Percentiles rank a stretch among this genome's conserved stretches.
Evolutionary conservation across 345 rosid species (phyloP).

Genomic region (Anastatica hierochuntica): DNA sequence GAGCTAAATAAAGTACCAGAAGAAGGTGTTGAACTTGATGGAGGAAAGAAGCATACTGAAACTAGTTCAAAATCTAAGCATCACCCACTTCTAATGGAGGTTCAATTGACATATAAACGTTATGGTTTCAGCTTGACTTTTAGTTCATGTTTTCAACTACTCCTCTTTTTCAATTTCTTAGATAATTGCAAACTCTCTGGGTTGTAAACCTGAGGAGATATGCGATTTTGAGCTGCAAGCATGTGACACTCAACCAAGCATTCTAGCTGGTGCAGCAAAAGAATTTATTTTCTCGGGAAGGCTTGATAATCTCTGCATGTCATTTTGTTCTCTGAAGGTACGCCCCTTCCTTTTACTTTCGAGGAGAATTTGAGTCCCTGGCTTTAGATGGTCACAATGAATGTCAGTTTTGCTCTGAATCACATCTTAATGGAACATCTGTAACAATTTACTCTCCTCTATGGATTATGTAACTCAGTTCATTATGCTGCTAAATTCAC

Average conservation of each 20-base stretch:
- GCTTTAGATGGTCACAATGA: background rate
- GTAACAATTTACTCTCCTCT: background rate
- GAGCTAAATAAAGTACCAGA: slow-evolving; percentile 52
- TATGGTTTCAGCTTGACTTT: background rate
- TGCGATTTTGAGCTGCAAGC: slow-evolving; percentile 95
- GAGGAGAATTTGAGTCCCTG: background rate
- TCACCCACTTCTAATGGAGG: slow-evolving; percentile 69
- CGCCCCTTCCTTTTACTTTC: background rate
- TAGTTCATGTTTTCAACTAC: slow-evolving; percentile 3
- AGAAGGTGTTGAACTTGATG: slow-evolving; percentile 26
- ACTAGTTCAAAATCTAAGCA: slow-evolving; percentile 37
- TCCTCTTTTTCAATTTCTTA: slow-evolving; percentile 22
- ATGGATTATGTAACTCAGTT: background rate
- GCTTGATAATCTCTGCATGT: slow-evolving; percentile 97
- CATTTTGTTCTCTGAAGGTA: slow-evolving; percentile 91
- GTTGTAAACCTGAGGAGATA: slow-evolving; percentile 62
- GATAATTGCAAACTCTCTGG: slow-evolving; percentile 56
- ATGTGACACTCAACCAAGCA: slow-evolving; percentile 91
- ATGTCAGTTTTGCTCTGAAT: background rate
- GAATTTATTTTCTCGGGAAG: slow-evolving; percentile 93
- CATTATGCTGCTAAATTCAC: background rate
- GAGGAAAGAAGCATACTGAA: slow-evolving; percentile 27
- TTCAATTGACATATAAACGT: slow-evolving; percentile 9
- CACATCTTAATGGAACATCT: background rate
- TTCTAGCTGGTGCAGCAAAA: slow-evolving; percentile 71